phyloP scores from a whole-genome alignment of 805 yeast genomes.

The Clavispora asparagi region DNA sequence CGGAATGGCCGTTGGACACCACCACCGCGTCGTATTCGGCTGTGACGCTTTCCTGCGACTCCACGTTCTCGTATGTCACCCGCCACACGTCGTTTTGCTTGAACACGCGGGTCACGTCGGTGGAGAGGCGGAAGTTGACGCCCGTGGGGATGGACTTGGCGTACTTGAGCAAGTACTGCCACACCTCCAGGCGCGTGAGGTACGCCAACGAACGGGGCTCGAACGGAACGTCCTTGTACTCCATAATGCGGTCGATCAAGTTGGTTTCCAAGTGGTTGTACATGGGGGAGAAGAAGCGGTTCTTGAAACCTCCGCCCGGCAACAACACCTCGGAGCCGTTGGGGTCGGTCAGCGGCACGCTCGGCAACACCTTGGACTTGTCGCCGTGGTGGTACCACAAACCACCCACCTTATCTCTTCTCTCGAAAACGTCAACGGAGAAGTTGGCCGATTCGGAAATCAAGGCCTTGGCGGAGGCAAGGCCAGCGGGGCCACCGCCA shows the following conservation, averaged over 20 bases:
- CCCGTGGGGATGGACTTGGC: slow-evolving; percentile 30
- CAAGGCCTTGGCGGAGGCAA: slow-evolving; percentile 61
- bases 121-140: slow-evolving; percentile 36
- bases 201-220: slow-evolving; percentile 44
- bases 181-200: slow-evolving; percentile 58
- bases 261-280: slow-evolving; percentile 20
- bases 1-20: slow-evolving; percentile 36
- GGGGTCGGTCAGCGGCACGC: slow-evolving; percentile 18
- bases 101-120: slow-evolving; percentile 43
- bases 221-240: slow-evolving; percentile 50
- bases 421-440: slow-evolving; percentile 54
- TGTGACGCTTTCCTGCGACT: slow-evolving; percentile 6
- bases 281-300: slow-evolving; percentile 18
- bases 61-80: slow-evolving; percentile 4
- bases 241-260: slow-evolving; percentile 47
- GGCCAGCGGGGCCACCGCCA: slow-evolving; percentile 78
- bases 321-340: slow-evolving; percentile 10
- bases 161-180: slow-evolving; percentile 55
- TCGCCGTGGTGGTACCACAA: slow-evolving; percentile 58
- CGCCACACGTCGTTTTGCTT: slow-evolving; percentile 10
- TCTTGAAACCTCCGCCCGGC: slow-evolving; percentile 5
- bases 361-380: slow-evolving; percentile 12
- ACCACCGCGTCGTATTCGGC: slow-evolving; percentile 34
- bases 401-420: slow-evolving; percentile 63
- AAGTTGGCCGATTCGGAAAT: slow-evolving; percentile 44